phyloP scores from a whole-genome alignment of 2,329 filamentous ascomycete species.

The Calonectria ilicicola region DNA sequence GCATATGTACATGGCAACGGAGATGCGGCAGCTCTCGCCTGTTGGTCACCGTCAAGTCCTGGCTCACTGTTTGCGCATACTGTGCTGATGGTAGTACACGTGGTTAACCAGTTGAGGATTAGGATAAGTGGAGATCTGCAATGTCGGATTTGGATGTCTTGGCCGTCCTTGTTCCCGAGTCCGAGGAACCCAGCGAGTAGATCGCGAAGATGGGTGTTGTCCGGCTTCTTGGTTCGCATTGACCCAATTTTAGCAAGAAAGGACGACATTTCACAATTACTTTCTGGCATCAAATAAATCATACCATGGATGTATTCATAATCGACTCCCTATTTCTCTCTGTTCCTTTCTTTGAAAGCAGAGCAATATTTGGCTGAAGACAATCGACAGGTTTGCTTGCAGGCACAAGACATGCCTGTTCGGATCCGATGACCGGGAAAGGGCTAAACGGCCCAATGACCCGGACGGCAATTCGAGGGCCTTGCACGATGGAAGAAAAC shows the following conservation, averaged over 20 bases:
- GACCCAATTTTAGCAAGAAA: background rate
- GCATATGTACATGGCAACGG: background rate
- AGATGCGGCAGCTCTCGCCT: background rate
- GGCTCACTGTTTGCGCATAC: background rate
- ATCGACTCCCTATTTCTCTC: background rate
- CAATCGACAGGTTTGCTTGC: background rate
- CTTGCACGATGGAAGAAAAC: background rate
- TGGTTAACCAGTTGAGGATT: background rate
- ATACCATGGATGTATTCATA: background rate
- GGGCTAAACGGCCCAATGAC: background rate
- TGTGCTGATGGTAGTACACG: background rate
- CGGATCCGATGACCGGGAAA: background rate
- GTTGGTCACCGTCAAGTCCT: background rate
- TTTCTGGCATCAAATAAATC: background rate
- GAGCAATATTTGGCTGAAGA: background rate
- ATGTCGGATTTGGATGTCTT: background rate
- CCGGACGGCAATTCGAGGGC: background rate
- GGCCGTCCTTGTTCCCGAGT: background rate
- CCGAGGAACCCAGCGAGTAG: background rate
- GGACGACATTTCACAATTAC: background rate
- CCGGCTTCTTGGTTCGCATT: background rate
- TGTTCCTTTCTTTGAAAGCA: too few species aligned
- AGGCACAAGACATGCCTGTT: background rate
- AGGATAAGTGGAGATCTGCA: slow-evolving; percentile 6
- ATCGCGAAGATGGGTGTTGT: background rate